Base-by-base conservation (phyloP, 2,329 filamentous ascomycete genomes). In the Alternaria triticimaculans region DNA sequence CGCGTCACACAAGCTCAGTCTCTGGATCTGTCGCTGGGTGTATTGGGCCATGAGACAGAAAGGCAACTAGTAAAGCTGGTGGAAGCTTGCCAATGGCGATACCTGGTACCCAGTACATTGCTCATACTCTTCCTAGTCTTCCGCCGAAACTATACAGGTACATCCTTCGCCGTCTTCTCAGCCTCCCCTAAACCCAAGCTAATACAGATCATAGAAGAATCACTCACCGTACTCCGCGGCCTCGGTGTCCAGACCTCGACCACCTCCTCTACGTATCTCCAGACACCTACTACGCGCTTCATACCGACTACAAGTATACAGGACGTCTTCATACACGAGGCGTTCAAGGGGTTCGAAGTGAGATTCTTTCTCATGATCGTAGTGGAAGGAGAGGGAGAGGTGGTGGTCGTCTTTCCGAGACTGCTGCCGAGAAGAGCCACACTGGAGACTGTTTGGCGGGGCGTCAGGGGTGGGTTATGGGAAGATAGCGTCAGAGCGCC, bases 321-420 rank as follows among this genome's bases (percentile, higher is more conserved):
- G 76, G 96, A 99, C 78, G 90, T 99, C 60, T 88, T 97, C 58
- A 92, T 99, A 55, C 94, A 97, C 78, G 96, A 99, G 83, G 96
- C 94, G 4, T 98, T 98, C 80, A 89, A 88, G 61, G 94, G 94
- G 1, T 97, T 97, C 75, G 93, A 94, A 81, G 94, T 98, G 37
- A 84, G 90, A 44, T 97, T 95, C 76, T 97, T 97, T 76, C 83
- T 99, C 9, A 89, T 93, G 5, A 92, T 98, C 28, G 91, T 98
- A 57, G 93, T 98, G 18, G 92, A 96, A 71, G 94, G 90, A 3
- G 95, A 98, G 81, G 87, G 90, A 58, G 90, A 96, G 69, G 87
- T 97, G 5, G 92, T 98, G 0, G 95, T 99, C n/a, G 94, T 98
- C 4, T 99, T 99, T 78, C 95, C 95, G 83, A 86, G 87, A 60